Conservation (phyloP, 1,284 basidiomycete species). For the Schizophyllum commune region DNA sequence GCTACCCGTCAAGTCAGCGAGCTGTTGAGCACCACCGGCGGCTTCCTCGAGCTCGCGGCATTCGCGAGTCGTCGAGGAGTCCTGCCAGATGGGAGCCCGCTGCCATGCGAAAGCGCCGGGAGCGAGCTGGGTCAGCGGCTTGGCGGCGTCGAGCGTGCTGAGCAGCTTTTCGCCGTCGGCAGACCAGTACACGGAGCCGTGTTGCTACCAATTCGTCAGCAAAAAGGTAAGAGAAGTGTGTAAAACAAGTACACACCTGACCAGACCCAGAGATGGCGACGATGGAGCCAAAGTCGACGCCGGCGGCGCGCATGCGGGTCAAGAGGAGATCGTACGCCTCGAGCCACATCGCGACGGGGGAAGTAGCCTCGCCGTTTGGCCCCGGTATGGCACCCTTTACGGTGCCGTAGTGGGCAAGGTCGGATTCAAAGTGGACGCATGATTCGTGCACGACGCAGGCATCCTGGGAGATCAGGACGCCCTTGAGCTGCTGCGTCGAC, state of each 20-base stretch:
- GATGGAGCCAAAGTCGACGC: slow-evolving; percentile 53
- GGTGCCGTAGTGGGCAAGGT: slow-evolving; percentile 70
- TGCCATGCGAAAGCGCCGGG: slow-evolving; percentile 64
- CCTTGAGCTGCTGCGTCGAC: slow-evolving; percentile 85
- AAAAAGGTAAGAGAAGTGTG: background rate
- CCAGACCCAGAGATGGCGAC: slow-evolving; percentile 68
- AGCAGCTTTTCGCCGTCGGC: slow-evolving; percentile 46
- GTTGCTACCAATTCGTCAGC: slow-evolving; percentile 52
- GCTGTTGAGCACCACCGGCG: slow-evolving; percentile 60
- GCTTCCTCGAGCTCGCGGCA: slow-evolving; percentile 63
- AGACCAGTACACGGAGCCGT: slow-evolving; percentile 88
- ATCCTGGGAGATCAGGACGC: slow-evolving; percentile 55
- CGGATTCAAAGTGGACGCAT: slow-evolving; percentile 74
- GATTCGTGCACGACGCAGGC: slow-evolving; percentile 63
- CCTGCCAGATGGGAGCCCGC: slow-evolving; percentile 86
- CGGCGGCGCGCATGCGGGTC: slow-evolving; percentile 54
- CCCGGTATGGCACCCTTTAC: slow-evolving; percentile 66
- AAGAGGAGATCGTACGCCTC: slow-evolving; percentile 79
- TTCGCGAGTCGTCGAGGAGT: slow-evolving; percentile 76
- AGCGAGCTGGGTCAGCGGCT: slow-evolving; percentile 48
- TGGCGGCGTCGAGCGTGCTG: slow-evolving; percentile 41
- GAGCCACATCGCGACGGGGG: slow-evolving; percentile 79
- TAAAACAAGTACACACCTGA: slow-evolving; percentile 39
- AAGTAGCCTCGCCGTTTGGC: slow-evolving; percentile 66
- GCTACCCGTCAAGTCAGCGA: slow-evolving; percentile 76